phyloP scores from a whole-genome alignment of 257 asterid genomes.

The Mentha longifolia region DNA sequence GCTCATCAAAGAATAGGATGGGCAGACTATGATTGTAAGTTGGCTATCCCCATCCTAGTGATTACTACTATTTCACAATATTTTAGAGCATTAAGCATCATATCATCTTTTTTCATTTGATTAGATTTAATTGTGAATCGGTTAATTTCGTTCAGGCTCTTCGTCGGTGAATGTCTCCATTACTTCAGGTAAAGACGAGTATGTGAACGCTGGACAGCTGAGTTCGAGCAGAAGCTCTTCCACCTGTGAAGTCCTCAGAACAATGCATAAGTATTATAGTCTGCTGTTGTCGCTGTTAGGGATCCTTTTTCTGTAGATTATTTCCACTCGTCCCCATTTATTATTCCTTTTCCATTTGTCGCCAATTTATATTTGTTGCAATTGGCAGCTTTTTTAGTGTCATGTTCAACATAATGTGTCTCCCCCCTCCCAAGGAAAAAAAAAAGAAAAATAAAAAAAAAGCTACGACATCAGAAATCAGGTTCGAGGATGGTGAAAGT shows the following conservation, averaged over 20 bases:
- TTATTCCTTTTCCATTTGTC: constrained; percentile 13
- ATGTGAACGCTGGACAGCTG: constrained; percentile 53
- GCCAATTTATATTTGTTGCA: constrained; percentile 39
- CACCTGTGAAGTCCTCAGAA: constrained; percentile 26
- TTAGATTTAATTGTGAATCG: not conserved
- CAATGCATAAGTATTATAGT: constrained; percentile 22
- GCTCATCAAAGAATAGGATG: constrained; percentile 64
- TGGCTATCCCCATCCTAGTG: not conserved
- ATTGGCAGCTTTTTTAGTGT: constrained; percentile 34
- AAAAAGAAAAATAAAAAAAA: no score
- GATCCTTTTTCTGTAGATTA: constrained; percentile 37
- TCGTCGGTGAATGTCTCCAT: constrained; percentile 53
- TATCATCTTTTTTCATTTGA: constrained; percentile 2
- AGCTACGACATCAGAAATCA: not conserved
- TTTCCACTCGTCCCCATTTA: constrained; percentile 26
- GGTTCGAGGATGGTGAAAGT: constrained; percentile 8
- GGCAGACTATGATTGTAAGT: constrained; percentile 69
- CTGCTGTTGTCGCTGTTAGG: constrained; percentile 34
- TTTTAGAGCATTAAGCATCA: constrained; percentile 1
- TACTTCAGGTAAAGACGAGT: constrained; percentile 50
- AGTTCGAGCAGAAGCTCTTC: constrained; percentile 48
- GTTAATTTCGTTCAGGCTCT: constrained; percentile 41
- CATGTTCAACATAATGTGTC: not conserved
- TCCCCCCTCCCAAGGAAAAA: no score
- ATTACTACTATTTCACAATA: not conserved